Conservation (phyloP, 192 early-diverging fungal species). For the Piromyces sp. region DNA sequence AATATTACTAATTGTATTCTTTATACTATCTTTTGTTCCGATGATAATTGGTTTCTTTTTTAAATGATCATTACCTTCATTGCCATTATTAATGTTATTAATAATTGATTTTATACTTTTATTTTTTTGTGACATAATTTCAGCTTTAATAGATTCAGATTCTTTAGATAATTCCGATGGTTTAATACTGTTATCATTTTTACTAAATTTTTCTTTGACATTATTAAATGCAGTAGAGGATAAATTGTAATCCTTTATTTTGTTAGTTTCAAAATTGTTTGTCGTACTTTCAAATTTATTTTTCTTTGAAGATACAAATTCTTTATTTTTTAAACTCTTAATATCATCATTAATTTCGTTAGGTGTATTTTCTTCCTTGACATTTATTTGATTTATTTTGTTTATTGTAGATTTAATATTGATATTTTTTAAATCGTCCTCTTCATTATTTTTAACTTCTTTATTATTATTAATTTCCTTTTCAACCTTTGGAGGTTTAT, state of each 20-base stretch:
- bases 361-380: background rate
- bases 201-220: background rate
- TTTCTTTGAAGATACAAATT: background rate
- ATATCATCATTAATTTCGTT: background rate
- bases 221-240: background rate
- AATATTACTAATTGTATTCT: background rate
- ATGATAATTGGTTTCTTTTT: background rate
- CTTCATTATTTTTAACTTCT: too few species aligned
- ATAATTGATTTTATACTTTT: background rate
- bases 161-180: background rate
- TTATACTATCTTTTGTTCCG: background rate
- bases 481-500: background rate
- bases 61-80: background rate
- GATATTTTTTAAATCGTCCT: too few species aligned
- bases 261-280: background rate
- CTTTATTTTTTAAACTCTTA: background rate
- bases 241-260: background rate
- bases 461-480: too few species aligned
- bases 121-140: background rate
- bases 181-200: background rate
- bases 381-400: background rate
- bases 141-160: background rate
- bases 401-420: too few species aligned
- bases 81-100: background rate
- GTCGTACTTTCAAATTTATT: background rate